Base-by-base conservation (phyloP, 2,329 filamentous ascomycete species). In the Venturia pyrina region DNA sequence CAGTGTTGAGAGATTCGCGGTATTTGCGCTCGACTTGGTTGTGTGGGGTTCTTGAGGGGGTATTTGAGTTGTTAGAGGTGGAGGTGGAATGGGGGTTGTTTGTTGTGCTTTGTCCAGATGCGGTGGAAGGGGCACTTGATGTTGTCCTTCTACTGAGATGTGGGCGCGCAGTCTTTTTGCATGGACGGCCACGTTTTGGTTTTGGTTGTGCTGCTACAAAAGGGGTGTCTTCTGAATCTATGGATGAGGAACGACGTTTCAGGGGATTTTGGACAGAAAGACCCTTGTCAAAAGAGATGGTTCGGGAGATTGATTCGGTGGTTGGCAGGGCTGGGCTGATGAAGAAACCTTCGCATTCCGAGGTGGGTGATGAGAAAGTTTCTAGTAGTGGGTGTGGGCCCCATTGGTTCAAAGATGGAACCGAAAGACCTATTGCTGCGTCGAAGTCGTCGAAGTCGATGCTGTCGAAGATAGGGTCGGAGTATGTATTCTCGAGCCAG, bases 21-120 rank as follows among this genome's bases (percentile, higher is more conserved):
- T 80, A 80, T 66, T 79, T 77, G 61, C 77, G 76, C 68, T 80
- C 78, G 64, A 80, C 78, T 67, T 79, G 76, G 64, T 79, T 79
- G 71, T 80, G 78, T 19, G 76, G 76, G 19, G 76, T 67, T 53
- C 76, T 28, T 28, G 28, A 28, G 28, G 28, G 28, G 2, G 28
- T 28, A 4, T 28, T 28, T 28, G 28, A 28, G 28, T 28, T 28
- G 28, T 28, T 28, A 4, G 28, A 28, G 28, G 28, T 28, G 28
- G 28, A 28, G 28, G 28, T 28, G 28, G 73, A 11, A 21, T n/a
- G 43, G 43, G 48, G 28, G 19, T 53, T 24, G 17, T n/a, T 46
- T n/a, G 15, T n/a, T 15, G n/a, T 48, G 24, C 24, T 56, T 19
- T 32, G 11, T 17, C 24, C 24, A 24, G 50, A 56, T 34, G 41